Percentiles rank a stretch among this genome's conserved stretches.
These are phyloP conservation scores for Areca catechu DNA, from an alignment of 176 grass and related monocot species.

Conservation along the genomic window DNA sequence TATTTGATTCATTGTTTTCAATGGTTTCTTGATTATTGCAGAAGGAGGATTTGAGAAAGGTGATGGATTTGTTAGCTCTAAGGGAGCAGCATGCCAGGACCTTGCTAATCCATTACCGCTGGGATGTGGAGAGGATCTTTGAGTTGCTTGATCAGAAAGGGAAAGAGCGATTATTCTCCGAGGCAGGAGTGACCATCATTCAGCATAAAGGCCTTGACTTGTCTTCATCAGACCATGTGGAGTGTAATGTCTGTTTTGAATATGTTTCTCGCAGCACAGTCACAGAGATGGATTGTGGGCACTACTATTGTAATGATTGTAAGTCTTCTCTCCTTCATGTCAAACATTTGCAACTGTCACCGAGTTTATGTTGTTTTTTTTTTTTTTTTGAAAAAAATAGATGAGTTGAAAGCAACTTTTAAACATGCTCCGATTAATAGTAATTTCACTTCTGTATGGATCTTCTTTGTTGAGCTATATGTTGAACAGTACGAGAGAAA, in stretches of 20 bases:
- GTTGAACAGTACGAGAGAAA: no score
- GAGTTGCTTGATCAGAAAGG: constrained; percentile 95
- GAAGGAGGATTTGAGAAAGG: constrained; percentile 92
- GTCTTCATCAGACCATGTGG: constrained; percentile 21
- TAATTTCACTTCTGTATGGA: no score
- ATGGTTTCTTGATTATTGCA: constrained; percentile 24
- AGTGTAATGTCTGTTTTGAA: constrained; percentile 79
- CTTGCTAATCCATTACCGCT: constrained; percentile 85
- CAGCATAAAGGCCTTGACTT: constrained; percentile 15
- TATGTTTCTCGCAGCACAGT: constrained; percentile 26
- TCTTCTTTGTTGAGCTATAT: no score
- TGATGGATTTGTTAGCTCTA: constrained; percentile 67
- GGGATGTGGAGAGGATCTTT: constrained; percentile 93
- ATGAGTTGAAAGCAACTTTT: no score
- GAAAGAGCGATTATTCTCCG: constrained; percentile 59
- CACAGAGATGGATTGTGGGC: constrained; percentile 90
- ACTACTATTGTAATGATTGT: constrained; percentile 93
- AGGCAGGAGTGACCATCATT: constrained; percentile 57
- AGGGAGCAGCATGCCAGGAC: constrained; percentile 85
- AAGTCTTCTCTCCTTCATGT: constrained; percentile 17
- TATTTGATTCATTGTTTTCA: not conserved
- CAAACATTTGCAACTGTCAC: no score
- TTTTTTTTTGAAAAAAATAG: no score
- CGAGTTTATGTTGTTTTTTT: no score
- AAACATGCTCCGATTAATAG: no score